Base-by-base conservation (phyloP, 2,329 filamentous ascomycete species). In the Colletotrichum australisinense region DNA sequence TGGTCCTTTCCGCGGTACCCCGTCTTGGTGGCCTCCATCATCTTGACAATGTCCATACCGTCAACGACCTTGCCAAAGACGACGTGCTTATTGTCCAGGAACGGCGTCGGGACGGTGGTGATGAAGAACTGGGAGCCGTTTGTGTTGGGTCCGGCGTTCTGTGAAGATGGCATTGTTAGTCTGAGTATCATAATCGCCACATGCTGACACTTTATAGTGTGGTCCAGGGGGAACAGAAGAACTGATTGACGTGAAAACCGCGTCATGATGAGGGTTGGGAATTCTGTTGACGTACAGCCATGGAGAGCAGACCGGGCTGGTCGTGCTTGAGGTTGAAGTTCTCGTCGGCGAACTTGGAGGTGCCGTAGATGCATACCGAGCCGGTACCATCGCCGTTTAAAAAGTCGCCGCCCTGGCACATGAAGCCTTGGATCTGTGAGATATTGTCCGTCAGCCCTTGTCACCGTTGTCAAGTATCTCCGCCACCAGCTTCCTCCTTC, bases 51-150 rank as follows among this genome's bases (percentile, higher is more conserved):
- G 73, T 98, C 95, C 90, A 98, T 93, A 49, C 96, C 95, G 53
- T 95, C 94, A 57, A 95, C 87, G 1, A 98, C 96, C 81, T 94
- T 93, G 63, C 97, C 97, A 78, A 98, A 98, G 22, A 98, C 95
- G 69, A 98, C 95, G 82, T 99, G 97, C 85, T 98, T 98, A 80
- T 90, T 90, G 83, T 98, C 93, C 30, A 99, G 86, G 80, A 97
- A 97, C 1, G 95, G 94, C 0, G 96, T 97, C 5, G 93, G 88
- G 2, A 93, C 93, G 0, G 94, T 97, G 2, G 95, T 98, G 85
- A 98, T 96, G 88, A 99, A 99, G 88, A 99, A 99, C 81, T 98
- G 97, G 73, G 92, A 95, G 49, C 97, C 97, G 83, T 98, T 98
- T 76, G 94, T 96, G 84, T 98, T 93, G 67, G 94, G 93, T 1